Percentiles rank a stretch among this genome's conserved stretches.
phyloP scores from a whole-genome alignment of 148 eudicot species.

The Suaeda aralocaspica region DNA sequence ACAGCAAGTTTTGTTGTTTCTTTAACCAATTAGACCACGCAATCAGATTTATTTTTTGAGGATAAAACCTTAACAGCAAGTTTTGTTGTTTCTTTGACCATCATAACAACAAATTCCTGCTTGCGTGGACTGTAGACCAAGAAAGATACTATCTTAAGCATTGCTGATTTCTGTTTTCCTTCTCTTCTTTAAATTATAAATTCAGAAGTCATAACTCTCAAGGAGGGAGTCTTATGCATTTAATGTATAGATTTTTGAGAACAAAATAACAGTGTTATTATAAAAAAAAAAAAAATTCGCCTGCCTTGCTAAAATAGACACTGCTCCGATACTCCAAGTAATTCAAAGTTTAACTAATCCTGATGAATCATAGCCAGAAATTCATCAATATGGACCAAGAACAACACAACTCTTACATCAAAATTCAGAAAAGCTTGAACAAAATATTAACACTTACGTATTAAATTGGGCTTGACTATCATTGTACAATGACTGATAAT shows the following conservation, averaged over 20 bases:
- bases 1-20: too few relatives aligned
- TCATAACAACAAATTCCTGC: too few relatives aligned
- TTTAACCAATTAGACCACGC: too few relatives aligned
- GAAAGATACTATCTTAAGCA: too few relatives aligned
- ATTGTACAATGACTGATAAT: conserved; percentile 71
- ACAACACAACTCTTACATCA: not conserved
- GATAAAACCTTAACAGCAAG: too few relatives aligned
- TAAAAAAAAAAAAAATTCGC: not conserved
- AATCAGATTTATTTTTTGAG: too few relatives aligned
- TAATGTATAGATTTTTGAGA: not conserved
- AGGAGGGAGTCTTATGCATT: not conserved
- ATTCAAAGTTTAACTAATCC: not conserved
- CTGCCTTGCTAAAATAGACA: not conserved
- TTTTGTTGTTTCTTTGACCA: too few relatives aligned
- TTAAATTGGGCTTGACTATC: conserved; percentile 82
- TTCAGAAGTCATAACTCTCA: not conserved
- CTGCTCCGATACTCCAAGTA: not conserved
- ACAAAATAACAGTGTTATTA: too few relatives aligned
- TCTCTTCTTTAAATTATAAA: not conserved
- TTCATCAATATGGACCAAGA: not conserved
- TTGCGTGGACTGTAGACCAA: too few relatives aligned
- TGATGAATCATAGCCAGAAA: not conserved
- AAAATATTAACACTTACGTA: conserved; percentile 38
- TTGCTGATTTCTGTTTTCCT: too few relatives aligned
- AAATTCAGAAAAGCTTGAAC: not conserved